Evolutionary conservation across 805 yeast genomes (phyloP), one percentile per base, ranked within the genome.

Genomic region (Candida endomychidarum): DNA sequence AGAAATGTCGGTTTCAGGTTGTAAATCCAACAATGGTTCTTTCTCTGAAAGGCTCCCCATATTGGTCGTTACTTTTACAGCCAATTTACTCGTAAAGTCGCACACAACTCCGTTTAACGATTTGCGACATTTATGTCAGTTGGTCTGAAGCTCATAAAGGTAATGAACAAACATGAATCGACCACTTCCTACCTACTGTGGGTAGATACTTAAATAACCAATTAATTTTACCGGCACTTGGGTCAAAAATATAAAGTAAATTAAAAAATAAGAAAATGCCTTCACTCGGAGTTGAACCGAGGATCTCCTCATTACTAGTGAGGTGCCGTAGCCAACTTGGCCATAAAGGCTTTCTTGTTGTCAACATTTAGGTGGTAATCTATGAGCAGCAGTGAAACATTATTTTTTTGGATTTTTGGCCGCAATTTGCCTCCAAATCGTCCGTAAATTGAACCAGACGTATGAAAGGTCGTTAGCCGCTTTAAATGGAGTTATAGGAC

Each of bases 291-390:
- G 41, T 51, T 49, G 56, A 51, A 51, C 56, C 49, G 56, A 51
- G 50, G 56, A 51, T 51, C 56, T 51, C 56, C 54, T 50, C 56
- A 51, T 51, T 51, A 51, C 54, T 51, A 51, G 56, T 51, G 56
- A 50, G 54, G 54, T 49, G 53, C 53, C 53, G 47, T 51, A 51
- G 31, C 55, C 55, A 51, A 52, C 56, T 52, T 50, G 54, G 41
- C 41, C 41, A 38, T 38, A 38, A 27, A 32, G 41, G 41, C 41
- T 26, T 26, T 26, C 29, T 25, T 38, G 38, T 4, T n/a, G 8
- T 12, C 14, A n/a, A 3, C 8, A 8, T 27, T 6, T 16, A 5
- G 3, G 9, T 21, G 17, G 24, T 19, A 5, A 8, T 27, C 7
- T 16, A 27, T 27, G 18, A 11, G 5, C 12, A 24, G n/a, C n/a